Evolutionary conservation across 495 filamentous ascomycete genomes (phyloP).

Genomic region (Pseudomonodictys pantanalensis): DNA sequence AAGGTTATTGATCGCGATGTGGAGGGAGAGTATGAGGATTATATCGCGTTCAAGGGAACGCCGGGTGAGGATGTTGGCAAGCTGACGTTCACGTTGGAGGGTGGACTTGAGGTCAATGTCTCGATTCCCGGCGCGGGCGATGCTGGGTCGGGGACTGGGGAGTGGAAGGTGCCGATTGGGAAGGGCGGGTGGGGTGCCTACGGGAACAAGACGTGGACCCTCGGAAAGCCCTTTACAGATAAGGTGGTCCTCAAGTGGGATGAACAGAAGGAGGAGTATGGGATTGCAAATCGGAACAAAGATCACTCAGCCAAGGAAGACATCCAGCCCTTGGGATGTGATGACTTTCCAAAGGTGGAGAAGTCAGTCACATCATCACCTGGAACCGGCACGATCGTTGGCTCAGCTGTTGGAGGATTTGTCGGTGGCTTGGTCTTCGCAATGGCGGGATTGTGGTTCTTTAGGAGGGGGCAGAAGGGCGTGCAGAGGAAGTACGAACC

Average conservation of each 20-base stretch:
- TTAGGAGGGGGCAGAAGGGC: neutral
- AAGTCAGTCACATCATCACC: neutral
- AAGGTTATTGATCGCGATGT: neutral
- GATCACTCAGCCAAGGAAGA: neutral
- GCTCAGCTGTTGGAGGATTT: conserved; percentile 2
- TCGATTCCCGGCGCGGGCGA: conserved; percentile 4
- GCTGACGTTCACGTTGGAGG: conserved; percentile 1
- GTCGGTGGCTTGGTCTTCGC: conserved; percentile 1
- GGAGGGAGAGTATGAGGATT: conserved; percentile 2
- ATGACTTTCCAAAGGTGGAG: neutral
- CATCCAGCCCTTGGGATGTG: conserved; percentile 4
- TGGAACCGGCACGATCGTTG: neutral
- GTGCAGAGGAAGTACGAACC: neutral
- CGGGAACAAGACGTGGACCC: neutral
- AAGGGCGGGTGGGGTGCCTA: conserved; percentile 10
- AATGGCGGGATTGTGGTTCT: neutral
- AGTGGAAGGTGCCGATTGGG: conserved; percentile 6
- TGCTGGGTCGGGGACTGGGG: neutral
- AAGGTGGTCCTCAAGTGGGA: conserved; percentile 5
- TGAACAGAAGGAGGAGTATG: conserved; percentile 3
- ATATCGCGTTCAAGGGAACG: neutral
- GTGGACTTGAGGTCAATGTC: conserved; percentile 9
- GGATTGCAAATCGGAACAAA: conserved; percentile 1
- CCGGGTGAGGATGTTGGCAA: neutral
- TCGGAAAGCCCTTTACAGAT: conserved; percentile 13